Evolutionary conservation across 2,329 filamentous ascomycete species (phyloP).

Genomic region (Boeremia exigua): DNA sequence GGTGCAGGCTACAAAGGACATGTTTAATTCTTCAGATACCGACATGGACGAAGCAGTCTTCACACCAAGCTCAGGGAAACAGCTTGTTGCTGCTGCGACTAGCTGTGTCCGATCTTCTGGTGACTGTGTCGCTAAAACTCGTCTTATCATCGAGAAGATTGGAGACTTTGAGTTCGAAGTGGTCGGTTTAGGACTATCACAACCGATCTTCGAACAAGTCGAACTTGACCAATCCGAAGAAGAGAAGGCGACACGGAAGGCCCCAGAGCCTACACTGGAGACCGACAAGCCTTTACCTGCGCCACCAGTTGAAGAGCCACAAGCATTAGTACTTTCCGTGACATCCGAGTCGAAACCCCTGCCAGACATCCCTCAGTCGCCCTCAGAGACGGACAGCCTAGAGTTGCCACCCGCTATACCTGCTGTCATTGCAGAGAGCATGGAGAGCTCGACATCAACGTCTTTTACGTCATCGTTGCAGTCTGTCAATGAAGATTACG

Average conservation of each 20-base stretch:
- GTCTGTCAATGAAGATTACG: conserved; percentile 34
- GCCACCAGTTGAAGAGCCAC: conserved; percentile 47
- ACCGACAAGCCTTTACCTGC: conserved; percentile 48
- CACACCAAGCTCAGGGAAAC: conserved; percentile 77
- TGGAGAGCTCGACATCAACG: conserved; percentile 38
- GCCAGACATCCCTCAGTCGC: conserved; percentile 64
- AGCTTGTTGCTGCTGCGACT: conserved; percentile 79
- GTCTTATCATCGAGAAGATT: conserved; percentile 82
- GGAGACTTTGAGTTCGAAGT: conserved; percentile 82
- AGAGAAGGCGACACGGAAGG: conserved; percentile 16
- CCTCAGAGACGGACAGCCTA: conserved; percentile 37
- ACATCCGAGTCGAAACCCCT: conserved; percentile 70
- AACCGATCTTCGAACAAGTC: conserved; percentile 41
- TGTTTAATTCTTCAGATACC: conserved; percentile 71
- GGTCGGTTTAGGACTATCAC: conserved; percentile 52
- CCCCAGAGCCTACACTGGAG: conserved; percentile 28
- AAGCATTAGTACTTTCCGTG: conserved; percentile 49
- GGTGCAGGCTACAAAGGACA: conserved; percentile 79
- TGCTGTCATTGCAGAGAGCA: conserved; percentile 28
- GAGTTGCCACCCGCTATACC: conserved; percentile 31
- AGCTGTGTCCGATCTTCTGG: conserved; percentile 88
- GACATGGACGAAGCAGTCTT: conserved; percentile 78
- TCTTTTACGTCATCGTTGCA: conserved; percentile 56
- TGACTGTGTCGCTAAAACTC: conserved; percentile 87
- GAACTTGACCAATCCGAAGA: conserved; percentile 16